A percentile compares a stretch with the other conserved stretches of the same genome.
Conservation (phyloP, 192 early-diverging fungal species). For the Allomyces arbusculus region DNA sequence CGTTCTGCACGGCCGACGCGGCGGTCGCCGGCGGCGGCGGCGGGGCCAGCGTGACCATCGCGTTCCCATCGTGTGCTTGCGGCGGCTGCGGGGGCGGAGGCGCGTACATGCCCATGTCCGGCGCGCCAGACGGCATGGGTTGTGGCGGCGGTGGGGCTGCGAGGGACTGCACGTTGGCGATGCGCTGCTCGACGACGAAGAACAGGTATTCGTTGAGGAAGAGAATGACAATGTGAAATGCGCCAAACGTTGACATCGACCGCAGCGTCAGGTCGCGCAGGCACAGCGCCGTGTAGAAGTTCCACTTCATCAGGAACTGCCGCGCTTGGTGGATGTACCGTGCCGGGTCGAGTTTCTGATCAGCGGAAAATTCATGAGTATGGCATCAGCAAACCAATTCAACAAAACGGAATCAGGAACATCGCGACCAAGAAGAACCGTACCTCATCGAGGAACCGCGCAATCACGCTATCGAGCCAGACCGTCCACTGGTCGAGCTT, state of each 20-base stretch:
- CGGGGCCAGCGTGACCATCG: no score
- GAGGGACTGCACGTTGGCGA: constrained; percentile 13
- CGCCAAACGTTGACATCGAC: constrained; percentile 15
- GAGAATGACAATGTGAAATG: constrained; percentile 15
- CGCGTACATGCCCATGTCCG: no score
- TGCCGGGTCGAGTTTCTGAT: constrained; percentile 7
- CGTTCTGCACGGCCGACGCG: no score
- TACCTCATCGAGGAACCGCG: constrained; percentile 12
- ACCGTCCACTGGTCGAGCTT: constrained; percentile 19
- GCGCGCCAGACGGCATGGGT: not conserved
- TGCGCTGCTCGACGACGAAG: constrained; percentile 23
- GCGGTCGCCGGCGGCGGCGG: no score
- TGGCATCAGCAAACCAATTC: not conserved
- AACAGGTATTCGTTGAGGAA: constrained; percentile 28
- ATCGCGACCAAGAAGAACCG: no score
- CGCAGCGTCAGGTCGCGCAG: constrained; percentile 18
- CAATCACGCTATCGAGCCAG: constrained; percentile 15
- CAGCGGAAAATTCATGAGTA: no score
- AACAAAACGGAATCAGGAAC: not conserved
- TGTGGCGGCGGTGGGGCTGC: not conserved
- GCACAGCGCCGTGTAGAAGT: constrained; percentile 16
- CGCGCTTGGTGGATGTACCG: constrained; percentile 18
- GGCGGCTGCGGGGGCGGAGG: no score
- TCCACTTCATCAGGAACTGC: constrained; percentile 27
- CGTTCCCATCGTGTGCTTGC: no score